Percentiles rank a stretch among this genome's conserved stretches.
phyloP scores from a whole-genome alignment of 2,329 filamentous ascomycete genomes.

The Epichloe elymi region DNA sequence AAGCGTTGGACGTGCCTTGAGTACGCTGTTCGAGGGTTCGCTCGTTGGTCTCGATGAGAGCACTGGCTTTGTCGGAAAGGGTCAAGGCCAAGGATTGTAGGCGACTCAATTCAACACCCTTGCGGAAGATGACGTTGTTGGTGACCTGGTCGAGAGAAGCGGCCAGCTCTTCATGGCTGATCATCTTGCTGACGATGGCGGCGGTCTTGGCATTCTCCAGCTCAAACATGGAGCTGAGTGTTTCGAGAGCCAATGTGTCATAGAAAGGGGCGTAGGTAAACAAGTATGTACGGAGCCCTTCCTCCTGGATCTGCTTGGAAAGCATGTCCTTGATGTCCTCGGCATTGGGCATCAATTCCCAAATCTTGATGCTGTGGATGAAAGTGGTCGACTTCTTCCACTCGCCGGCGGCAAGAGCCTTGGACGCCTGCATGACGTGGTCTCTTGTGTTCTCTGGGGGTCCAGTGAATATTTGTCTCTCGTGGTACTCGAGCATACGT shows the following conservation, averaged over 20 bases:
- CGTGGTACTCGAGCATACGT: conserved; percentile 97
- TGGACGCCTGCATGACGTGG: conserved; percentile 98
- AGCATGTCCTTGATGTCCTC: conserved; percentile 96
- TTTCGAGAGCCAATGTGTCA: conserved; percentile 81
- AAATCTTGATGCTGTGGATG: conserved; percentile 98
- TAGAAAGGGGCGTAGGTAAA: conserved; percentile 99
- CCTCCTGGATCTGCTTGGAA: conserved; percentile 94
- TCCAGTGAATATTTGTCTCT: conserved; percentile 97
- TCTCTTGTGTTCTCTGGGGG: conserved; percentile 99
- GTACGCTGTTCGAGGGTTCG: conserved; percentile 93
- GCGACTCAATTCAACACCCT: conserved; percentile 94
- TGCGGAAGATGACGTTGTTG: conserved; percentile 94
- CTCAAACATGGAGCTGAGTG: conserved; percentile 90
- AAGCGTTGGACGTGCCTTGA: conserved; percentile 87
- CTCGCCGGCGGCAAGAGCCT: conserved; percentile 89
- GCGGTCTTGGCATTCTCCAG: conserved; percentile 79
- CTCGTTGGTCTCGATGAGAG: conserved; percentile 94
- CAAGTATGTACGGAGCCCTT: conserved; percentile 93
- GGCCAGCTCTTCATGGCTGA: conserved; percentile 94
- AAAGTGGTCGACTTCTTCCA: conserved; percentile 95
- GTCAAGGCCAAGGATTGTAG: conserved; percentile 91
- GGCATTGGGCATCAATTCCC: conserved; percentile 89
- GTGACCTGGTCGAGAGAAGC: conserved; percentile 97
- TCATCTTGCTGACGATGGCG: conserved; percentile 98
- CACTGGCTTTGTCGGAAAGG: conserved; percentile 89